phyloP scores from a whole-genome alignment of 176 grass and related monocot species.

The Carex scoparia region DNA sequence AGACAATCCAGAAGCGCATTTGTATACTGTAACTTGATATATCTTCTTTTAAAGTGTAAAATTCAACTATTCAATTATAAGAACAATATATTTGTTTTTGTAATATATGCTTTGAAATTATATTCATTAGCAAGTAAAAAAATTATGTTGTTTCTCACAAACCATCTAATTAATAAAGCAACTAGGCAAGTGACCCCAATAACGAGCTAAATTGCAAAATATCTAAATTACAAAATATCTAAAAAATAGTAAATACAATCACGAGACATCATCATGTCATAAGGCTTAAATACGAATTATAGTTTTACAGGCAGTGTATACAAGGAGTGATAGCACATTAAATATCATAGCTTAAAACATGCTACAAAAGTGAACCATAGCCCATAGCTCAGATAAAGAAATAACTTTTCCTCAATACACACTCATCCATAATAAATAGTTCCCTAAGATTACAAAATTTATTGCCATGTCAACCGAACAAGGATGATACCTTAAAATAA shows the following conservation, averaged over 20 bases:
- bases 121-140: no score
- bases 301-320: not conserved
- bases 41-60: not conserved
- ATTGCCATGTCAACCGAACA: not conserved
- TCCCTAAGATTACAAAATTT: conserved; percentile 9
- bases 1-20: not conserved
- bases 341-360: not conserved
- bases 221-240: no score
- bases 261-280: not conserved
- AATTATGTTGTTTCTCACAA: no score
- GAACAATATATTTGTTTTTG: no score
- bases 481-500: not conserved
- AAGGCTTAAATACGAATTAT: not conserved
- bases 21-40: not conserved
- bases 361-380: not conserved
- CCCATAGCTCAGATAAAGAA: not conserved
- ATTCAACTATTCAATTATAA: not conserved
- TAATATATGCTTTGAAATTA: no score
- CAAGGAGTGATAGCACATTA: not conserved
- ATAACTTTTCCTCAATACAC: not conserved
- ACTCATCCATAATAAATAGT: not conserved
- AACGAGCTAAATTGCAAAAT: no score
- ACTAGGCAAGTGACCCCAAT: no score
- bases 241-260: no score
- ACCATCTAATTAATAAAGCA: no score